Evolutionary conservation across 805 yeast species (phyloP).

Genomic region (Candida multigemmis): DNA sequence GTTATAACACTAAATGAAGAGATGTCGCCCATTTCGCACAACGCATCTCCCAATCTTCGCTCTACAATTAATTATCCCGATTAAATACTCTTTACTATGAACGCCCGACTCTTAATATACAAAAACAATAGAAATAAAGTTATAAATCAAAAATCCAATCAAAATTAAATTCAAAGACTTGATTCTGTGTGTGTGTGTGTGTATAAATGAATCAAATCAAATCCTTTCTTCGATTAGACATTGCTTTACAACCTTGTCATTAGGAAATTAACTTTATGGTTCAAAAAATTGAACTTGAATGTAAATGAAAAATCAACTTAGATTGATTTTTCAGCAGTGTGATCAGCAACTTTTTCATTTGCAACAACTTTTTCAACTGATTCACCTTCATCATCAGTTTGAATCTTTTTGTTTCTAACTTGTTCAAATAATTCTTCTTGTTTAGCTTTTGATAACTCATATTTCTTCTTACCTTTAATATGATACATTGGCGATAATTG

Average conservation of each 20-base stretch:
- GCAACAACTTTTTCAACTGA: conserved; percentile 5
- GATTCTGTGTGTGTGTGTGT: conserved; percentile 3
- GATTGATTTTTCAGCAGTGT: conserved; percentile 1
- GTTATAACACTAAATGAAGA: too few relatives aligned
- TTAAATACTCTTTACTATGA: not conserved
- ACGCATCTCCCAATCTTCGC: too few relatives aligned
- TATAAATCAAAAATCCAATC: conserved; percentile 9
- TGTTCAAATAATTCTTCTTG: conserved; percentile 26
- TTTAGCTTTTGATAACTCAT: conserved; percentile 20
- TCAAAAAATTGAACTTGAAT: conserved; percentile 3
- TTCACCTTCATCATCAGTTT: conserved; percentile 8
- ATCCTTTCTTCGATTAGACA: not conserved
- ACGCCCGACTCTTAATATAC: conserved; percentile 2
- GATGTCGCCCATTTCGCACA: too few relatives aligned
- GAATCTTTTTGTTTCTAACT: conserved; percentile 13
- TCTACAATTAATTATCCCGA: not conserved
- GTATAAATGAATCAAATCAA: conserved; percentile 2
- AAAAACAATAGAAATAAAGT: conserved; percentile 3
- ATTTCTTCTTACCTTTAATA: conserved; percentile 58
- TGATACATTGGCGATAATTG: conserved; percentile 66
- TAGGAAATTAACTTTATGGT: too few relatives aligned
- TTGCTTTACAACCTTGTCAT: conserved; percentile 3
- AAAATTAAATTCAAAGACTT: not conserved
- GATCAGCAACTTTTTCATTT: conserved; percentile 1
- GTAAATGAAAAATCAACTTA: not conserved